Conservation (phyloP, 352 stramenopile species). For the Aphanomyces stellatus region DNA sequence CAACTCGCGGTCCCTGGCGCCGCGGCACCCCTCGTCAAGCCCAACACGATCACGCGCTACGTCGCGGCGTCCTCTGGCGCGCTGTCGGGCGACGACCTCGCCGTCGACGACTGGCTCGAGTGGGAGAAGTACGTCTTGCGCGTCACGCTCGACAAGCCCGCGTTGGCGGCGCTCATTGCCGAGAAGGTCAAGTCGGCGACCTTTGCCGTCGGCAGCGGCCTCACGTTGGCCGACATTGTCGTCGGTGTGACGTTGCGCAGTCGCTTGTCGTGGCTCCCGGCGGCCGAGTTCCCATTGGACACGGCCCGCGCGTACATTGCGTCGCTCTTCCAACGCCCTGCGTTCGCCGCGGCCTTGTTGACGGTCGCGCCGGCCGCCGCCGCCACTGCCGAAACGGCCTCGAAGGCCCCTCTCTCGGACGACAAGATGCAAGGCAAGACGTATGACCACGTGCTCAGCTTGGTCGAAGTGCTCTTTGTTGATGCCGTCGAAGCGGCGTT, state of each 20-base stretch:
- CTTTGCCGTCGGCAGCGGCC: slow-evolving; percentile 54
- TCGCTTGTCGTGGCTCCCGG: slow-evolving; percentile 41
- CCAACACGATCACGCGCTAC: slow-evolving; percentile 73
- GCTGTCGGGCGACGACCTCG: slow-evolving; percentile 60
- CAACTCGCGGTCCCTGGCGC: slow-evolving; percentile 39
- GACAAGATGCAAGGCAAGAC: slow-evolving; percentile 46
- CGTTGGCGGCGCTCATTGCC: slow-evolving; percentile 11
- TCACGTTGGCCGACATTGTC: slow-evolving; percentile 68
- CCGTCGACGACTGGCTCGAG: slow-evolving; percentile 75
- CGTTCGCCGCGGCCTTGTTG: slow-evolving; percentile 40
- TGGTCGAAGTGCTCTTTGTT: slow-evolving; percentile 68
- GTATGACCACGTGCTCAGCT: slow-evolving; percentile 63
- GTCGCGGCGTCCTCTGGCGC: slow-evolving; percentile 30
- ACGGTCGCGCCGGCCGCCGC: slow-evolving; percentile 30
- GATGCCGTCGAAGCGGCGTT: slow-evolving; percentile 64
- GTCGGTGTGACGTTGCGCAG: slow-evolving; percentile 54
- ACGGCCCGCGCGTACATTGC: slow-evolving; percentile 45
- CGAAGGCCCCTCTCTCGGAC: slow-evolving; percentile 39
- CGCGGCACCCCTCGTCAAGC: slow-evolving; percentile 37
- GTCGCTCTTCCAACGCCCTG: slow-evolving; percentile 42
- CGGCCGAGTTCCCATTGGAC: slow-evolving; percentile 33
- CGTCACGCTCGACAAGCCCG: slow-evolving; percentile 38
- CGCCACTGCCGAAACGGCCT: slow-evolving; percentile 16
- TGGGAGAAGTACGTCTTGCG: slow-evolving; percentile 58
- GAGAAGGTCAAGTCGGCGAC: slow-evolving; percentile 26